Conservation (phyloP, 192 early-diverging fungal species). For the Coemansia sp. region DNA sequence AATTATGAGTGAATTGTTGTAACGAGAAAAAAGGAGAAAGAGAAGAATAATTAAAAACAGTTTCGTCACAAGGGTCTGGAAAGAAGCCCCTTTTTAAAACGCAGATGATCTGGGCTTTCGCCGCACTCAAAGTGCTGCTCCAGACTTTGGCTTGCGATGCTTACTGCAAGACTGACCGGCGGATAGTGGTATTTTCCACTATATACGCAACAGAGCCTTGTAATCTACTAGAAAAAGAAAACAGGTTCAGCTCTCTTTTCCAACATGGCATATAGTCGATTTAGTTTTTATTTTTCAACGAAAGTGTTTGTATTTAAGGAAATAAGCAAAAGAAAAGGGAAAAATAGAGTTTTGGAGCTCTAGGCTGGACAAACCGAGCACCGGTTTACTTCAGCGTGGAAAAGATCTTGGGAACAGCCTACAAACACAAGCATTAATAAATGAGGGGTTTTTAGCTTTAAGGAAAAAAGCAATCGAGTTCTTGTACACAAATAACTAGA, state of each 20-base stretch:
- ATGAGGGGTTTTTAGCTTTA: not conserved
- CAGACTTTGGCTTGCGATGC: not conserved
- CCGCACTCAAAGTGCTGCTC: too few relatives aligned
- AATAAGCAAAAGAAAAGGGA: not conserved
- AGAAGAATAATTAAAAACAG: not conserved
- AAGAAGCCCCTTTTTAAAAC: not conserved
- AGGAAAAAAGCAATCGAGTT: too few relatives aligned
- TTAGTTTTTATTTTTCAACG: not conserved
- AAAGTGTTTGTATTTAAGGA: conserved; percentile 26
- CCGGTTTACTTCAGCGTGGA: conserved; percentile 58
- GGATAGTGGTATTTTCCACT: too few relatives aligned
- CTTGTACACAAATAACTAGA: too few relatives aligned
- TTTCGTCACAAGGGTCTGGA: not conserved
- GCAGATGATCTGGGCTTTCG: not conserved
- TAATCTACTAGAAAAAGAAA: too few relatives aligned
- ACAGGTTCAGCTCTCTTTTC: not conserved
- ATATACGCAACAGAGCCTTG: too few relatives aligned
- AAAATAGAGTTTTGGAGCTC: not conserved
- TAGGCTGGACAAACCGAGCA: not conserved
- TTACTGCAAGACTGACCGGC: not conserved
- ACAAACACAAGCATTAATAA: conserved; percentile 15
- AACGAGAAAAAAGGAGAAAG: not conserved
- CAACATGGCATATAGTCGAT: not conserved
- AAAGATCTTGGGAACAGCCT: conserved; percentile 68
- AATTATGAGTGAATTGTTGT: not conserved